Evolutionary conservation across 345 rosid species (phyloP), one percentile per base, ranked within the genome.

Genomic region (Excoecaria agallocha): DNA sequence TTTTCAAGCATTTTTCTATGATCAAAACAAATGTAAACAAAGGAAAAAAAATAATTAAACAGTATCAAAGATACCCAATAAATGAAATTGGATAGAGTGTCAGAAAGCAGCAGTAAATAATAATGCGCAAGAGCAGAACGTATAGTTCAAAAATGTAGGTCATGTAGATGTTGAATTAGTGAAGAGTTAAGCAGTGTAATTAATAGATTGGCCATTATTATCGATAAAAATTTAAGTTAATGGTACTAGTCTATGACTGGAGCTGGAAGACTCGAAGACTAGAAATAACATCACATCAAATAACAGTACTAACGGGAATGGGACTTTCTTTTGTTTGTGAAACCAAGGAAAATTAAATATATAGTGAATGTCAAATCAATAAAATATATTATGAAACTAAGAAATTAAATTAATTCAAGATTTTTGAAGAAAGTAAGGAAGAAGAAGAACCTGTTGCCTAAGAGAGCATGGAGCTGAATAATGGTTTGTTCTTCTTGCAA

Each of bases 401-500:
- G 30, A 30, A 30, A 50, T 13, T 50, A 13, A 50, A 57, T n/a
- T 24, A 69, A 69, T 38, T 20, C n/a, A 55, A 12, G 7, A 41
- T 24, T 46, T 50, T 7, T 20, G 24, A 41, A 5, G n/a, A 74
- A 22, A 3, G 10, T 15, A 22, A 6, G n/a, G 3, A 11, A 41
- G 7, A 43, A 55, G 52, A 55, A 70, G 5, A 50, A 91, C 98
- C 98, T 91, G 88, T 93, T 93, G 54, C 98, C 98, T 16, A 93
- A 84, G 51, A 93, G 96, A 54, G 98, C 98, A 70, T 93, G 98
- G 62, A 93, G 98, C 85, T 93, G 98, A 74, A 93, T 91, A 77
- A 93, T 93, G 76, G 97, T 91, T 79, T 93, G 94, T 46, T 93
- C 98, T 84, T 93, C 98, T 82, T 93, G 98, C 49, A 83, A 72